A percentile compares a stretch with the other conserved stretches of the same genome.
Evolutionary conservation across 768 basidiomycete species (phyloP).

Genomic region (Candolleomyces aberdarensis): DNA sequence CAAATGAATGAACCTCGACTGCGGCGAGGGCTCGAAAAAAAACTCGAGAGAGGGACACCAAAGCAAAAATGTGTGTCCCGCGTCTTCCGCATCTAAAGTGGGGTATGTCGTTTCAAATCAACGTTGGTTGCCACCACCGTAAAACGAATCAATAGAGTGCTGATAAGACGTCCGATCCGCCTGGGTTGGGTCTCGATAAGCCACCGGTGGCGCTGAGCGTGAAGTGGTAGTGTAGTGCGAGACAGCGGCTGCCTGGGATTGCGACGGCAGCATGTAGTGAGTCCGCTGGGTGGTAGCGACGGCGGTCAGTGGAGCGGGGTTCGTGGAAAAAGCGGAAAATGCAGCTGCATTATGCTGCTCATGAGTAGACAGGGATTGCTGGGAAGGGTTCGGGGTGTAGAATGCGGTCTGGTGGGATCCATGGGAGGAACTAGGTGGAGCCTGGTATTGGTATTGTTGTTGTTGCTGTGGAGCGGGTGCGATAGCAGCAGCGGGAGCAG

Average conservation of each 20-base stretch:
- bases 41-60: no score
- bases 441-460: not conserved
- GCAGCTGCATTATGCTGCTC: constrained; percentile 8
- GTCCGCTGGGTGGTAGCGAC: constrained; percentile 11
- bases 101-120: no score
- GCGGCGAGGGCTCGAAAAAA: no score
- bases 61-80: no score
- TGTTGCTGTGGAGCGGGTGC: not conserved
- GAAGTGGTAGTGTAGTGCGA: not conserved
- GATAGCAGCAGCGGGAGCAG: not conserved
- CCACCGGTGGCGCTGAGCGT: constrained; percentile 12
- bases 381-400: constrained; percentile 7
- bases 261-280: constrained; percentile 19
- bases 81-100: no score
- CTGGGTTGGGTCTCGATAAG: constrained; percentile 17
- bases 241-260: constrained; percentile 6
- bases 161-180: constrained; percentile 24
- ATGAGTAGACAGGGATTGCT: constrained; percentile 3
- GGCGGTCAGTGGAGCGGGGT: constrained; percentile 16
- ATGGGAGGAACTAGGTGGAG: not conserved
- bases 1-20: no score
- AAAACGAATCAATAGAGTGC: constrained; percentile 40
- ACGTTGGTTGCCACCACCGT: constrained; percentile 26
- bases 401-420: not conserved
- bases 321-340: not conserved